Percentiles rank a stretch among this genome's conserved stretches.
phyloP scores from a whole-genome alignment of 2,329 filamentous ascomycete species.

The Cytospora schulzeri region DNA sequence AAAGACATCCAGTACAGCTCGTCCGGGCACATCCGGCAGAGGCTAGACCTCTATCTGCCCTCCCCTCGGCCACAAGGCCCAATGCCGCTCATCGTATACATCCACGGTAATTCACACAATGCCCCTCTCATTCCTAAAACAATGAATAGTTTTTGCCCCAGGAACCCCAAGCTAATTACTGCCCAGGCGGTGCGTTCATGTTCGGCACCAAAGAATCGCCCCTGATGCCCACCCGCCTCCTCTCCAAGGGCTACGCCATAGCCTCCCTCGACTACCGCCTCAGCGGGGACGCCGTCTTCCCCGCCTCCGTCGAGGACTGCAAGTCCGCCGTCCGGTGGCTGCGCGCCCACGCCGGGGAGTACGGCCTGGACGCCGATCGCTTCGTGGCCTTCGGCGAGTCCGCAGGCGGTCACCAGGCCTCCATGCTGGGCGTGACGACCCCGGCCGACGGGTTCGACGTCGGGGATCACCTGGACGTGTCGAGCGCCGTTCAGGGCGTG shows the following conservation, averaged over 20 bases:
- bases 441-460: conserved; percentile 24
- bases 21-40: conserved; percentile 20
- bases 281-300: conserved; percentile 26
- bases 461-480: conserved; percentile 23
- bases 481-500: conserved; percentile 23
- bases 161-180: not conserved
- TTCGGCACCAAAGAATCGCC: conserved; percentile 24
- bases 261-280: conserved; percentile 27
- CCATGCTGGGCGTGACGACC: conserved; percentile 21
- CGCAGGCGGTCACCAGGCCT: conserved; percentile 24
- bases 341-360: conserved; percentile 19
- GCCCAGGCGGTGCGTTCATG: conserved; percentile 24
- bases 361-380: conserved; percentile 18
- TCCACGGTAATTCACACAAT: conserved; percentile 21
- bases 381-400: conserved; percentile 26
- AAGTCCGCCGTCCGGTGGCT: conserved; percentile 27
- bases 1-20: conserved; percentile 26
- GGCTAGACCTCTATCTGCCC: conserved; percentile 25
- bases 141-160: no score
- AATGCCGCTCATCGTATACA: conserved; percentile 25
- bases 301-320: conserved; percentile 25
- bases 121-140: no score
- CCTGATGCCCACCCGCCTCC: conserved; percentile 22
- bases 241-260: conserved; percentile 21
- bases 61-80: not conserved